A percentile compares a stretch with the other conserved stretches of the same genome.
Evolutionary conservation across 352 stramenopile species (phyloP).

Genomic region (Phytophthora chlamydospora): DNA sequence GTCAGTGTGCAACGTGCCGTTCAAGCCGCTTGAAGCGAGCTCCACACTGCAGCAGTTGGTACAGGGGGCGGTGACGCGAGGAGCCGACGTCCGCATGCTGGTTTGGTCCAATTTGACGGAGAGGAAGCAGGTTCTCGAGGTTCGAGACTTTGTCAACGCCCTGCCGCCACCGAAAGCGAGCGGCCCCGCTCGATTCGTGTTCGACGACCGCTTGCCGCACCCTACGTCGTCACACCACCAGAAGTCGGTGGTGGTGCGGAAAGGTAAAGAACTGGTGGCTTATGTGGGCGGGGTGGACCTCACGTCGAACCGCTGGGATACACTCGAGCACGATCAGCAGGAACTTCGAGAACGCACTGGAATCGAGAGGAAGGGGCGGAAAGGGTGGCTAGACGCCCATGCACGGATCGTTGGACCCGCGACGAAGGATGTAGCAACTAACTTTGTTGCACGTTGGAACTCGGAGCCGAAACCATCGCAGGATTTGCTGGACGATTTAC

Average conservation of each 20-base stretch:
- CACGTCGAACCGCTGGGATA: conserved; percentile 56
- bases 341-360: conserved; percentile 31
- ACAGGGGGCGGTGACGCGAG: conserved; percentile 29
- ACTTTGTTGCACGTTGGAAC: conserved; percentile 65
- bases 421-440: conserved; percentile 50
- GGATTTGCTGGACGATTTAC: conserved; percentile 36
- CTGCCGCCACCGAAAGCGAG: conserved; percentile 21
- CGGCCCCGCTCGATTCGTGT: conserved; percentile 41
- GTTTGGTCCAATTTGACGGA: conserved; percentile 59
- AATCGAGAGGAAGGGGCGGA: conserved; percentile 25
- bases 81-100: conserved; percentile 49
- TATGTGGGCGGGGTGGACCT: conserved; percentile 57
- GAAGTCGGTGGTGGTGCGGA: conserved; percentile 59
- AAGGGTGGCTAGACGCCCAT: conserved; percentile 61
- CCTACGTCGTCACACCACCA: conserved; percentile 58
- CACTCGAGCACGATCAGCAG: conserved; percentile 45
- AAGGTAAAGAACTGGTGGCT: conserved; percentile 31
- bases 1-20: conserved; percentile 56
- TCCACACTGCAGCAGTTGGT: conserved; percentile 40
- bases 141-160: conserved; percentile 50
- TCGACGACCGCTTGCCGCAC: conserved; percentile 58
- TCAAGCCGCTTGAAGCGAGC: conserved; percentile 36
- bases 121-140: conserved; percentile 40
- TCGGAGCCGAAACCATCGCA: conserved; percentile 28
- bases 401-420: conserved; percentile 43